These are phyloP conservation scores for Gymnopus androsaceus DNA, from an alignment of 1,284 basidiomycete species.

Conservation along the genomic window DNA sequence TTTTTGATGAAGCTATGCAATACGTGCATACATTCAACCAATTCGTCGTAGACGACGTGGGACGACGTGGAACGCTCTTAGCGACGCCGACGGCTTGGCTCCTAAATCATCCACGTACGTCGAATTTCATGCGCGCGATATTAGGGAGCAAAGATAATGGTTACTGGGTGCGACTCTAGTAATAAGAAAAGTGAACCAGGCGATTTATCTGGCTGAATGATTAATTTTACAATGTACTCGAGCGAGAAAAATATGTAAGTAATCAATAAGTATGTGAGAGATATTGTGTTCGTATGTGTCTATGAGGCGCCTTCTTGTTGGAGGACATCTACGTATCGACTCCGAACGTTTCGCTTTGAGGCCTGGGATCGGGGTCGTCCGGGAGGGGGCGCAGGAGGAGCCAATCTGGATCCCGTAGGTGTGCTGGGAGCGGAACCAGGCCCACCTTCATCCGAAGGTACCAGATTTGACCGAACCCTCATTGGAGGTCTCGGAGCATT, in stretches of 20 bases:
- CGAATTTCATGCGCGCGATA: too few species aligned
- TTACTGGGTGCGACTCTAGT: too few species aligned
- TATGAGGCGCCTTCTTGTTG: conserved; percentile 48
- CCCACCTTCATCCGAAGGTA: conserved; percentile 44
- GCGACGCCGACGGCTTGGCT: too few species aligned
- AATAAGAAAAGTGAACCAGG: too few species aligned
- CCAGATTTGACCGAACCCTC: conserved; percentile 67
- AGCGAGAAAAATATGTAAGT: conserved; percentile 9
- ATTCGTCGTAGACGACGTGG: too few species aligned
- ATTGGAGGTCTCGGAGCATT: conserved; percentile 50
- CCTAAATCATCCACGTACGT: too few species aligned
- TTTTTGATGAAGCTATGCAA: too few species aligned
- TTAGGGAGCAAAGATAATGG: too few species aligned
- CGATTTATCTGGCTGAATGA: background rate
- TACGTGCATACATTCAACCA: too few species aligned
- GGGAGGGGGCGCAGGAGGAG: conserved; percentile 43
- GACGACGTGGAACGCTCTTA: too few species aligned
- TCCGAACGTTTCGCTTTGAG: conserved; percentile 74
- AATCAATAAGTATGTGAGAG: conserved; percentile 1
- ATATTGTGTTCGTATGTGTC: conserved; percentile 9
- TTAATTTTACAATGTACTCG: background rate
- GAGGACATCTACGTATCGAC: conserved; percentile 87
- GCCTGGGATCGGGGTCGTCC: conserved; percentile 63
- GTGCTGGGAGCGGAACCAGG: conserved; percentile 42
- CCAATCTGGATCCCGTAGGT: conserved; percentile 39